These are phyloP conservation scores for Geranomyces variabilis DNA, from an alignment of 192 early-diverging fungal genomes.

Conservation along the genomic window DNA sequence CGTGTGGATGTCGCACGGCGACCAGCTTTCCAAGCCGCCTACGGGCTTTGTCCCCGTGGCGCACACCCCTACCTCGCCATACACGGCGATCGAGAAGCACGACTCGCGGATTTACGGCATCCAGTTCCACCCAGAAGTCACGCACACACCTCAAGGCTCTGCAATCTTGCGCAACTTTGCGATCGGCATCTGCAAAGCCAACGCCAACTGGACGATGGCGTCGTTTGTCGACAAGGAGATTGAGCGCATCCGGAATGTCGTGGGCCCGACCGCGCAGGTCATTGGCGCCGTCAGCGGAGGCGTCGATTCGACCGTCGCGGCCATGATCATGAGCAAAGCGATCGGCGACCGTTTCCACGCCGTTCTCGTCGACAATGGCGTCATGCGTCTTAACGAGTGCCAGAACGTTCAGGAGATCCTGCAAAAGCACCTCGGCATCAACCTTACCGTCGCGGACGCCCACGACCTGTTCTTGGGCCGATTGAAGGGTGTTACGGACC, in stretches of 20 bases:
- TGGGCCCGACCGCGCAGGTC: slow-evolving; percentile 89
- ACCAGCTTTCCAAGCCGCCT: slow-evolving; percentile 84
- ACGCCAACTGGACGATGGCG: slow-evolving; percentile 90
- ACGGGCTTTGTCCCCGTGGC: slow-evolving; percentile 84
- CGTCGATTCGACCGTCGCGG: slow-evolving; percentile 96
- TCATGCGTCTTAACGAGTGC: slow-evolving; percentile 98
- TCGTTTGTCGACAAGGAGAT: slow-evolving; percentile 98
- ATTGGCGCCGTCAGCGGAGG: slow-evolving; percentile 97
- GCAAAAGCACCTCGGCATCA: slow-evolving; percentile 90
- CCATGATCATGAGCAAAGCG: slow-evolving; percentile 93
- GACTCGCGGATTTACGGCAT: slow-evolving; percentile 88
- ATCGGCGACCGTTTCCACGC: slow-evolving; percentile 99
- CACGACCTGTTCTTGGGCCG: slow-evolving; percentile 76
- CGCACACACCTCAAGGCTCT: slow-evolving; percentile 90
- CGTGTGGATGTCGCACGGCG: slow-evolving; percentile 99
- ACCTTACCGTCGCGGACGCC: slow-evolving; percentile 91
- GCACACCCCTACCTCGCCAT: slow-evolving; percentile 84
- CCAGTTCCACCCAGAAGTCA: slow-evolving; percentile 99
- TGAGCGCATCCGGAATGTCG: slow-evolving; percentile 85
- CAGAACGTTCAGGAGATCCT: slow-evolving; percentile 80
- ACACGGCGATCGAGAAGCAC: slow-evolving; percentile 83
- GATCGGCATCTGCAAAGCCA: slow-evolving; percentile 79
- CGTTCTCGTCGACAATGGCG: slow-evolving; percentile 96
- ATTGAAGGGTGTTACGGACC: slow-evolving; percentile 89
- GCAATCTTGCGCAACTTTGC: slow-evolving; percentile 93